phyloP scores from a whole-genome alignment of 352 stramenopile species.

The Phytopythium chamaehyphon region DNA sequence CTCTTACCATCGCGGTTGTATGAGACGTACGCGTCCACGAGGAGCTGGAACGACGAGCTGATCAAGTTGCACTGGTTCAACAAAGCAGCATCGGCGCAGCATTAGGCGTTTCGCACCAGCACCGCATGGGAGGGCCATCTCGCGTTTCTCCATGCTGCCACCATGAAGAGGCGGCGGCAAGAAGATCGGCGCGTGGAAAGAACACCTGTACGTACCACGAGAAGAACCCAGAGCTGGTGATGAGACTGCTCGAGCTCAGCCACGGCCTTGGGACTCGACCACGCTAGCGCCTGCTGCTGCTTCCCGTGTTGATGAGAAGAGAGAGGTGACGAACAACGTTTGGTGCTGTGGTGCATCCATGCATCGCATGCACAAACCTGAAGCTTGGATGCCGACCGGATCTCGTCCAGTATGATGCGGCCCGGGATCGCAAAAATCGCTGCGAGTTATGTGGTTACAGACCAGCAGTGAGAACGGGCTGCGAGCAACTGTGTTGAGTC shows the following conservation, averaged over 20 bases:
- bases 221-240: conserved; percentile 59
- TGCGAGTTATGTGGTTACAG: conserved; percentile 8
- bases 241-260: conserved; percentile 64
- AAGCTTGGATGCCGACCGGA: conserved; percentile 40
- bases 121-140: too few relatives aligned
- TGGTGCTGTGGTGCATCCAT: too few relatives aligned
- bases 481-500: not conserved
- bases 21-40: conserved; percentile 59
- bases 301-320: not conserved
- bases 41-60: conserved; percentile 51
- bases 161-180: not conserved
- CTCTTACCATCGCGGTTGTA: conserved; percentile 38
- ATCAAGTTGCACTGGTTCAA: conserved; percentile 58
- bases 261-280: conserved; percentile 11
- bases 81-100: too few relatives aligned
- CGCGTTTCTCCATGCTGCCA: not conserved
- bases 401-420: conserved; percentile 54
- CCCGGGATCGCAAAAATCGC: conserved; percentile 60
- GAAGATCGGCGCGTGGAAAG: too few relatives aligned
- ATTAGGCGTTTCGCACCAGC: too few relatives aligned
- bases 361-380: conserved; percentile 27
- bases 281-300: conserved; percentile 3
- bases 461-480: not conserved
- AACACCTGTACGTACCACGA: conserved; percentile 55
- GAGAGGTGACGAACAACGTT: too few relatives aligned